Evolutionary conservation across 306 rosid genomes (phyloP).

Genomic region (Vigna nakashimae): DNA sequence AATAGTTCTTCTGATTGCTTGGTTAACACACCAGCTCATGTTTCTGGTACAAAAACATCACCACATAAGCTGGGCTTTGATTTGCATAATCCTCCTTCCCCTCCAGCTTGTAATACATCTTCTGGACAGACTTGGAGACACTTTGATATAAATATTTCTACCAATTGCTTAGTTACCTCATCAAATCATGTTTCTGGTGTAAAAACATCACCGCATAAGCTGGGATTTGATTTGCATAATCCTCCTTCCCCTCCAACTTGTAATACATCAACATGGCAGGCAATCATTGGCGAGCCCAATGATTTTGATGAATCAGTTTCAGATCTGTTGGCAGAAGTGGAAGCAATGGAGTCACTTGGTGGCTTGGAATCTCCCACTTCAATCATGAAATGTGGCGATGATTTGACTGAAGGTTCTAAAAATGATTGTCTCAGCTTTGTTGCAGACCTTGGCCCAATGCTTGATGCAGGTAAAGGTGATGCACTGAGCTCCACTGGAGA

Average conservation of each 20-base stretch:
- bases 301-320: slow-evolving; percentile 95
- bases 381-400: slow-evolving; percentile 70
- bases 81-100: slow-evolving; percentile 59
- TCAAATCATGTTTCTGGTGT: slow-evolving; percentile 50
- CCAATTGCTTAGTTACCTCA: slow-evolving; percentile 56
- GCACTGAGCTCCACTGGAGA: slow-evolving; percentile 81
- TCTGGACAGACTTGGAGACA: slow-evolving; percentile 74
- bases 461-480: slow-evolving; percentile 80
- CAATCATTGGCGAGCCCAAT: slow-evolving; percentile 66
- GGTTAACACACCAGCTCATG: slow-evolving; percentile 53
- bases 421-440: slow-evolving; percentile 73
- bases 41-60: slow-evolving; percentile 50
- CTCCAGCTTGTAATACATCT: slow-evolving; percentile 58
- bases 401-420: slow-evolving; percentile 69
- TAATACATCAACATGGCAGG: slow-evolving; percentile 67
- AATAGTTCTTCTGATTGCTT: slow-evolving; percentile 55
- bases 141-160: slow-evolving; percentile 51
- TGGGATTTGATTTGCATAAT: slow-evolving; percentile 53
- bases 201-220: slow-evolving; percentile 43
- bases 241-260: slow-evolving; percentile 49
- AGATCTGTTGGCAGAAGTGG: slow-evolving; percentile 97
- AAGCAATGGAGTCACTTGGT: slow-evolving; percentile 92
- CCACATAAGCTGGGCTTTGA: slow-evolving; percentile 52
- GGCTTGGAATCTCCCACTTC: slow-evolving; percentile 84
- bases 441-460: slow-evolving; percentile 72